Base-by-base conservation (phyloP, 2,329 filamentous ascomycete species). In the Myriosclerotinia duriaeana region DNA sequence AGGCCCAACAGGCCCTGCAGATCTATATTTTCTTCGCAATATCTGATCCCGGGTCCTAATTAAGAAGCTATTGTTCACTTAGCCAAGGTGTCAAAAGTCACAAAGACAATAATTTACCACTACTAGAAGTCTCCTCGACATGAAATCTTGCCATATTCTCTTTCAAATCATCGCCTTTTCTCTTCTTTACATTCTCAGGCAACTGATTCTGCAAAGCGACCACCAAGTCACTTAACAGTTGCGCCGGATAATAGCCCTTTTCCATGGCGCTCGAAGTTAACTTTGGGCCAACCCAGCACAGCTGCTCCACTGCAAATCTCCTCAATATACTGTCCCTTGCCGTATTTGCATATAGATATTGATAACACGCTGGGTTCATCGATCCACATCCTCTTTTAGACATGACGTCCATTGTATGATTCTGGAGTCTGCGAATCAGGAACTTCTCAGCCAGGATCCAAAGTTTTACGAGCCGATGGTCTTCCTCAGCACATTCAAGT, bases 371-470 rank as follows among this genome's bases (percentile, higher is more conserved):
- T 7, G 5, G 11, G 7, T 3, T 14, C 22, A 48, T 17, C 36
- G 46, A 15, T 34, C 58, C 58, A 36, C 58, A 54, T 30, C 36
- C 38, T 12, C 4, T 52, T 40, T 58, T 52, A 5, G 34, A 65
- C 30, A 59, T 34, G 11, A 50, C 17, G 5, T 26, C 14, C 30
- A 67, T 58, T 3, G 42, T 48, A 14, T 53, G 38, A 52, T 65
- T 65, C 1, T 65, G 66, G 1, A 65, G 54, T 38, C 6, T 12
- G 1, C 1, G 30, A 17, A 67, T 60, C 2, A 42, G 9, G 8
- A 55, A 42, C 11, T 44, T 67, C 7, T 65, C 66, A 3, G 59
- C 66, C 12, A 67, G 17, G 2, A 61, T n/a, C 66, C 62, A 65
- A n/a, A 65, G 38, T 1, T 20, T 1, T 0, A 54, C 26, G 42